A percentile compares a stretch with the other conserved stretches of the same genome.
Evolutionary conservation across 2,329 filamentous ascomycete species (phyloP).

Genomic region (Phialophora tarda): DNA sequence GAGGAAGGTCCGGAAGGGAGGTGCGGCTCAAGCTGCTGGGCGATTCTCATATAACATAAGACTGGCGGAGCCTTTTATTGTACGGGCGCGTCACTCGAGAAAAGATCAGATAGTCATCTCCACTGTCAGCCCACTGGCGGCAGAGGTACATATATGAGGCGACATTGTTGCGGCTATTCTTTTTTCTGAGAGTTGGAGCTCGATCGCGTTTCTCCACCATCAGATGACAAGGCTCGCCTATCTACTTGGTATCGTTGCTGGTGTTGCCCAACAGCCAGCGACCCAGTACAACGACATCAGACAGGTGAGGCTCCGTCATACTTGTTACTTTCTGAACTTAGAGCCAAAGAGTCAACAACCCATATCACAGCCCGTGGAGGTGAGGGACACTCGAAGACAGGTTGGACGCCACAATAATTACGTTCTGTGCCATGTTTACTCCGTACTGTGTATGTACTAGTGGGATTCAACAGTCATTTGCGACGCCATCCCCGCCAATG

Average conservation of each 20-base stretch:
- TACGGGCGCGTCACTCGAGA: background rate
- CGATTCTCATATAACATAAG: background rate
- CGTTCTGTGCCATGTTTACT: background rate
- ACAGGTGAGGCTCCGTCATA: background rate
- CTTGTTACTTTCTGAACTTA: background rate
- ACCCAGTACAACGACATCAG: background rate
- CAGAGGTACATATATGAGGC: constrained; percentile 8
- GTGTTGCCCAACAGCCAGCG: background rate
- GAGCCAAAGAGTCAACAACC: background rate
- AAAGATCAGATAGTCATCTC: background rate
- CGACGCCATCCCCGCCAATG: background rate
- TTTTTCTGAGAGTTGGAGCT: constrained; percentile 13
- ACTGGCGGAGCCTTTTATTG: constrained; percentile 3
- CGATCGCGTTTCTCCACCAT: constrained; percentile 10
- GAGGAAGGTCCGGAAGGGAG: background rate
- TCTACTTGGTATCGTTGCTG: background rate
- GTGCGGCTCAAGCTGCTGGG: background rate
- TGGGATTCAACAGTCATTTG: background rate
- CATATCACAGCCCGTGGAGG: background rate
- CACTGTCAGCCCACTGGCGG: constrained; percentile 14
- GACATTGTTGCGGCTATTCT: constrained; percentile 1
- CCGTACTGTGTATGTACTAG: background rate
- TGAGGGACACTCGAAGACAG: background rate
- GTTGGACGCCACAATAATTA: background rate
- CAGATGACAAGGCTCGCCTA: constrained; percentile 10